Evolutionary conservation across 768 basidiomycete genomes (phyloP).

Genomic region (Lentinula raphanica): DNA sequence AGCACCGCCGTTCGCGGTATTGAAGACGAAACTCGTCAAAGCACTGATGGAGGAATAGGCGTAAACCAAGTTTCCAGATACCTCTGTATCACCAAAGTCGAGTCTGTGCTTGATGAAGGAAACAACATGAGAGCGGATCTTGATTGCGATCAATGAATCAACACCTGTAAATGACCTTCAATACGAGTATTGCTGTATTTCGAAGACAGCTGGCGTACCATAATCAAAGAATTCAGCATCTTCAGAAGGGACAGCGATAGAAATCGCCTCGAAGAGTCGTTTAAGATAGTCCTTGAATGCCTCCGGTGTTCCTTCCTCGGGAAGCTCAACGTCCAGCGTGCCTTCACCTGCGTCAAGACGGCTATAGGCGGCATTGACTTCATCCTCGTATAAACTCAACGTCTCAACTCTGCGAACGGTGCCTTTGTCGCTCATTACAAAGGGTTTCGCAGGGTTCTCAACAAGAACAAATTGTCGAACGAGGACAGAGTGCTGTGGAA

Average conservation of each 20-base stretch:
- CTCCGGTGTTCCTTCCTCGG: neutral
- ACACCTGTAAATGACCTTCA: neutral
- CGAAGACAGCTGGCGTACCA: neutral
- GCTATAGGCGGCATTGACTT: constrained; percentile 22
- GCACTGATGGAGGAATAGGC: neutral
- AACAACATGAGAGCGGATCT: constrained; percentile 1
- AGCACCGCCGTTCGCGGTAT: neutral
- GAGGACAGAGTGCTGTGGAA: constrained; percentile 23
- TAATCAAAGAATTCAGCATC: neutral
- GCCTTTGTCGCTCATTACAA: constrained; percentile 21
- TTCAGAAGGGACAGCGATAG: neutral
- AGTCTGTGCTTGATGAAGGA: neutral
- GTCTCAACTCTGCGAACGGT: constrained; percentile 17
- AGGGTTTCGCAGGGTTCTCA: constrained; percentile 15
- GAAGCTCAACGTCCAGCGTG: neutral
- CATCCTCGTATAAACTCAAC: constrained; percentile 16
- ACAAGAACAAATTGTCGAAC: constrained; percentile 20
- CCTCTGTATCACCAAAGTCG: neutral
- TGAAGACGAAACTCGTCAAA: neutral
- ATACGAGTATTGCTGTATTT: neutral
- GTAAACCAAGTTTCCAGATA: neutral
- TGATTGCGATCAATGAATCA: neutral
- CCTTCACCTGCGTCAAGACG: constrained; percentile 6
- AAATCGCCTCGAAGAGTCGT: neutral
- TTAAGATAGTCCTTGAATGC: neutral